These are phyloP conservation scores for Metarhizium robertsii DNA, from an alignment of 2,329 filamentous ascomycete species.

Conservation along the genomic window DNA sequence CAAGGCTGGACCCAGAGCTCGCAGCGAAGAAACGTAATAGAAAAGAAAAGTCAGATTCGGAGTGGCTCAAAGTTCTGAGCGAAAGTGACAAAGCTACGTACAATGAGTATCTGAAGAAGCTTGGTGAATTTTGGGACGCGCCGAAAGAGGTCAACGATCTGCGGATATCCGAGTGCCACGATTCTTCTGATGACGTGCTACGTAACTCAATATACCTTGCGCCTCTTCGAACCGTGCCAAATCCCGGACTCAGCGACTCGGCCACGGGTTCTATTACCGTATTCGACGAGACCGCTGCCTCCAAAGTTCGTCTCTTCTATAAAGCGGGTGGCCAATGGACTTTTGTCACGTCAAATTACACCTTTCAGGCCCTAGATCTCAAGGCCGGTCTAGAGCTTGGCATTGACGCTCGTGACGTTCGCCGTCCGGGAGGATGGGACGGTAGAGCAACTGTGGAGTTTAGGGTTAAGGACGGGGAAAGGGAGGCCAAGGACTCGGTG, in stretches of 20 bases:
- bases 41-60: no score
- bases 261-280: slow-evolving; percentile 12
- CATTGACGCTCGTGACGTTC: slow-evolving; percentile 15
- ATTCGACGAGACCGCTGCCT: neutral
- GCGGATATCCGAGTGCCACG: slow-evolving; percentile 22
- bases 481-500: slow-evolving; percentile 16
- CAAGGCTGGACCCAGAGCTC: no score
- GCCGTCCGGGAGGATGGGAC: slow-evolving; percentile 15
- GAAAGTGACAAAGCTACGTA: no score
- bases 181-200: slow-evolving; percentile 24
- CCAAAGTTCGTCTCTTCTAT: slow-evolving; percentile 20
- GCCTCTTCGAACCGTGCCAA: slow-evolving; percentile 20
- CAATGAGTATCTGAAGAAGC: no score
- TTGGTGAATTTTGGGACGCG: neutral
- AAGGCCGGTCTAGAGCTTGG: slow-evolving; percentile 10
- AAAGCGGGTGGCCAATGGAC: slow-evolving; percentile 14
- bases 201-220: slow-evolving; percentile 21
- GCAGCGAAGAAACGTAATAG: no score
- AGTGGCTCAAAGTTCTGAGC: no score
- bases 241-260: slow-evolving; percentile 8
- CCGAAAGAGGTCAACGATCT: slow-evolving; percentile 10
- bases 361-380: slow-evolving; percentile 19
- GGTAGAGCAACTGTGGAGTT: slow-evolving; percentile 19
- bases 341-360: slow-evolving; percentile 8
- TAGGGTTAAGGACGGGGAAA: slow-evolving; percentile 14